Conservation (phyloP, 768 basidiomycete genomes). For the Panaeolus papilionaceus region DNA sequence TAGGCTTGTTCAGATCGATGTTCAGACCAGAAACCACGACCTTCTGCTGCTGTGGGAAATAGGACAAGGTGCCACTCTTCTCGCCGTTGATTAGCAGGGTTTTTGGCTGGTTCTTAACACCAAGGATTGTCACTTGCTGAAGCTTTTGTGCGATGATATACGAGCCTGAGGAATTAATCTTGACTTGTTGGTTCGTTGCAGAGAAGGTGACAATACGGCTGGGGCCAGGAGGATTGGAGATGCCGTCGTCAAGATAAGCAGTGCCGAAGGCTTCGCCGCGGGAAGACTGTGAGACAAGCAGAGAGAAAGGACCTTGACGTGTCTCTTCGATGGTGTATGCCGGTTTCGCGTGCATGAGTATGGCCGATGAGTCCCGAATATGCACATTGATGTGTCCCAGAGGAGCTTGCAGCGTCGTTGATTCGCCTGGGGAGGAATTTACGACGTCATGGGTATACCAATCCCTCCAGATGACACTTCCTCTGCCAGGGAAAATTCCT, state of each 20-base stretch:
- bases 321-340: slow-evolving; percentile 76
- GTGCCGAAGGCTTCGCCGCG: slow-evolving; percentile 60
- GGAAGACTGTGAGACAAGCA: slow-evolving; percentile 61
- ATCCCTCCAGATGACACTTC: slow-evolving; percentile 67
- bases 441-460: slow-evolving; percentile 73
- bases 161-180: slow-evolving; percentile 42
- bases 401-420: slow-evolving; percentile 65
- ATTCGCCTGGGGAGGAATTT: slow-evolving; percentile 44
- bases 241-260: slow-evolving; percentile 76
- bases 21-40: slow-evolving; percentile 45
- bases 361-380: slow-evolving; percentile 68
- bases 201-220: slow-evolving; percentile 54
- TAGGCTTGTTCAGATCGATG: slow-evolving; percentile 5
- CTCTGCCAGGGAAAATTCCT: slow-evolving; percentile 73
- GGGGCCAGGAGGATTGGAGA: slow-evolving; percentile 62
- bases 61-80: slow-evolving; percentile 43
- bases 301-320: slow-evolving; percentile 60
- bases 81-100: slow-evolving; percentile 46
- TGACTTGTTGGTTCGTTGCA: slow-evolving; percentile 40
- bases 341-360: slow-evolving; percentile 67
- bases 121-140: slow-evolving; percentile 62
- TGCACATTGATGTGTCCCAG: slow-evolving; percentile 81
- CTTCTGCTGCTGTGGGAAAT: slow-evolving; percentile 43
- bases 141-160: slow-evolving; percentile 56
- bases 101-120: slow-evolving; percentile 48